Base-by-base conservation (phyloP, 257 asterid genomes). In the Mitragyna speciosa region DNA sequence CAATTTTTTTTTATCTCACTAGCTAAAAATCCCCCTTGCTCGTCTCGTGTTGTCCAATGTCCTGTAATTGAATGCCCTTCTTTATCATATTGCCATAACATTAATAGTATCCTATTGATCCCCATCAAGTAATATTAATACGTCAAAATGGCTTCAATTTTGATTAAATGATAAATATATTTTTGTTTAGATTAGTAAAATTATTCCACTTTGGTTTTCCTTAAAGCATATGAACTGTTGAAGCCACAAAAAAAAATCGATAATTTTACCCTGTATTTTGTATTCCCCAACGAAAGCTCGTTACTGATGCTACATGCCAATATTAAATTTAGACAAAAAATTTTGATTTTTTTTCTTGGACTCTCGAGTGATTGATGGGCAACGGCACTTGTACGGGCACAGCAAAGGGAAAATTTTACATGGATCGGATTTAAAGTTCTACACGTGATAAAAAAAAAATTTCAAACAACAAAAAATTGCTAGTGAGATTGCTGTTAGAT, bases 1-100 rank as follows among this genome's bases (percentile, higher is more conserved):
- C 0, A 41, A 19, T 20, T 0, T 39, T 20, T 0, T 39, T 39
- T 64, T 65, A 64, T 66, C 36, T 31, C 78, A 73, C 74, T 65
- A 76, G 43, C 79, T 77, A 76, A 82, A 78, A 87, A 78, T 1
- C 14, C 49, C 52, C 67, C 24, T 17, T 65, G 82, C 77, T 83
- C 81, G 77, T 81, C 85, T 31, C 75, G 48, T 67, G 6, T 72
- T 56, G 20, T 30, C 31, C 76, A 47, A 54, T 59, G 39, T 75
- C 79, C 65, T 59, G 5, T 16, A 52, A 52, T 52, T 51, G 22
- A 51, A 51, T 51, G 5, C 15, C 58, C 6, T 9, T 47, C 49
- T 4, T 47, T 47, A 47, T 47, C 7, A 36, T 1, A 36, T 36
- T 36, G n/a, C n/a, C n/a, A n/a, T n/a, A n/a, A n/a, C n/a, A n/a